phyloP scores from a whole-genome alignment of 176 grass and related monocot genomes.

The Pharus latifolius region DNA sequence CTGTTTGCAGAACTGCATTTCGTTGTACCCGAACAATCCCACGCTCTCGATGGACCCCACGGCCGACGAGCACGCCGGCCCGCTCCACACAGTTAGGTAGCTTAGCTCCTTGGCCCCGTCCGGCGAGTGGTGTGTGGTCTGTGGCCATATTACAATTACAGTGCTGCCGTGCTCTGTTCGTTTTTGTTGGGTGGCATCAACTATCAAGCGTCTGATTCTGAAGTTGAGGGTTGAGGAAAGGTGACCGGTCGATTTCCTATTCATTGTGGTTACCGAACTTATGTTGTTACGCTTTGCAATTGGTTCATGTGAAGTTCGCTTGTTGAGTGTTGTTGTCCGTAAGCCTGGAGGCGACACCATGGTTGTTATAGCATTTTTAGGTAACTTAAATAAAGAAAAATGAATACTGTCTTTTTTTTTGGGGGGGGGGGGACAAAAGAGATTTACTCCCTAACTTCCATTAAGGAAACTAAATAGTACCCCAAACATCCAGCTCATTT shows the following conservation, averaged over 20 bases:
- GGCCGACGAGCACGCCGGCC: not conserved
- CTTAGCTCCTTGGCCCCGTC: slow-evolving; percentile 11
- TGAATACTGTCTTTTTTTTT: too few relatives aligned
- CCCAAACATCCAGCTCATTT: too few relatives aligned
- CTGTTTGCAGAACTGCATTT: not conserved
- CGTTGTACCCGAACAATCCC: slow-evolving; percentile 13
- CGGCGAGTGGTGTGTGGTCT: not conserved
- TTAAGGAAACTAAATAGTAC: too few relatives aligned
- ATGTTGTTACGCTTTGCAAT: too few relatives aligned
- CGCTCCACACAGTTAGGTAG: slow-evolving; percentile 18
- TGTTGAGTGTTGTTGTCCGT: too few relatives aligned
- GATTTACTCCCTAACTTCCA: too few relatives aligned
- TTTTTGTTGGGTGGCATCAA: not conserved
- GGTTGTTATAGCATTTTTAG: too few relatives aligned
- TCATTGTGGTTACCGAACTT: not conserved
- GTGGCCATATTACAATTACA: not conserved
- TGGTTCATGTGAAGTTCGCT: too few relatives aligned
- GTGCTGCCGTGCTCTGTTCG: not conserved
- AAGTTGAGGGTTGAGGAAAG: not conserved
- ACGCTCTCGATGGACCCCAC: not conserved
- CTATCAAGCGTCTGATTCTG: not conserved
- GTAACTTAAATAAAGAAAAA: too few relatives aligned
- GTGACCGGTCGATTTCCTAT: not conserved
- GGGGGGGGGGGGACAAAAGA: too few relatives aligned
- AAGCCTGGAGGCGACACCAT: too few relatives aligned